phyloP scores from a whole-genome alignment of 2,329 filamentous ascomycete species.

The Pyricularia grisea region DNA sequence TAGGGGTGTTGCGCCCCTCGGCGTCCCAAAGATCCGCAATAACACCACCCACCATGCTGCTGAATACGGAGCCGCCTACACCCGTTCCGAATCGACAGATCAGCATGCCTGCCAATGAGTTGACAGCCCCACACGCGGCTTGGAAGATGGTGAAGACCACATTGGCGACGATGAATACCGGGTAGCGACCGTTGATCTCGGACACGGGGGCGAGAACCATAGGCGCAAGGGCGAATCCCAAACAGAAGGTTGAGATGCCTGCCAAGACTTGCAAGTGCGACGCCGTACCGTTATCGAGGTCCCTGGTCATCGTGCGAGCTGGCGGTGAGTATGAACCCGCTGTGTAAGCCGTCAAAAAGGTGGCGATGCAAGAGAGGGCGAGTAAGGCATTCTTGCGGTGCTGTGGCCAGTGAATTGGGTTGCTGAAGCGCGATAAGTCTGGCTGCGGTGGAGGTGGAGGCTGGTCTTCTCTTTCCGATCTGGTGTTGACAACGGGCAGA shows the following conservation, averaged over 20 bases:
- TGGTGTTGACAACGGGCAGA: conserved; percentile 21
- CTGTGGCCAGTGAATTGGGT: conserved; percentile 66
- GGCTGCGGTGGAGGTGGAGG: conserved; percentile 31
- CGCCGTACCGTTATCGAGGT: conserved; percentile 40
- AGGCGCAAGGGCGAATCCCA: conserved; percentile 71
- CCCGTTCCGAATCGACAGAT: conserved; percentile 68
- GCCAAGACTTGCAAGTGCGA: conserved; percentile 57
- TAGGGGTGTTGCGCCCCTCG: conserved; percentile 73
- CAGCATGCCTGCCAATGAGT: conserved; percentile 62
- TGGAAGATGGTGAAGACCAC: conserved; percentile 63
- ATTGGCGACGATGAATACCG: conserved; percentile 70
- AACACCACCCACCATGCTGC: conserved; percentile 86
- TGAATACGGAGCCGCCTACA: conserved; percentile 68
- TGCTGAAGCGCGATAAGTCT: conserved; percentile 54
- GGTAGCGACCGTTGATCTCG: conserved; percentile 78
- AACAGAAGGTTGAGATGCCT: conserved; percentile 74
- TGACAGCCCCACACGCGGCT: conserved; percentile 63
- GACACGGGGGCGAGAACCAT: conserved; percentile 85
- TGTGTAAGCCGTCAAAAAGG: conserved; percentile 68
- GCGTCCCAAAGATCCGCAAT: conserved; percentile 79
- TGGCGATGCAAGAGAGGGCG: conserved; percentile 66
- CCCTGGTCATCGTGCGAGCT: conserved; percentile 50
- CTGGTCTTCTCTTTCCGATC: not conserved
- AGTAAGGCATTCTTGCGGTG: conserved; percentile 63
- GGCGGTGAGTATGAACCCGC: conserved; percentile 74